Percentiles rank a stretch among this genome's conserved stretches.
Evolutionary conservation across 495 filamentous ascomycete species (phyloP).

Genomic region (Trypethelium eluteriae): DNA sequence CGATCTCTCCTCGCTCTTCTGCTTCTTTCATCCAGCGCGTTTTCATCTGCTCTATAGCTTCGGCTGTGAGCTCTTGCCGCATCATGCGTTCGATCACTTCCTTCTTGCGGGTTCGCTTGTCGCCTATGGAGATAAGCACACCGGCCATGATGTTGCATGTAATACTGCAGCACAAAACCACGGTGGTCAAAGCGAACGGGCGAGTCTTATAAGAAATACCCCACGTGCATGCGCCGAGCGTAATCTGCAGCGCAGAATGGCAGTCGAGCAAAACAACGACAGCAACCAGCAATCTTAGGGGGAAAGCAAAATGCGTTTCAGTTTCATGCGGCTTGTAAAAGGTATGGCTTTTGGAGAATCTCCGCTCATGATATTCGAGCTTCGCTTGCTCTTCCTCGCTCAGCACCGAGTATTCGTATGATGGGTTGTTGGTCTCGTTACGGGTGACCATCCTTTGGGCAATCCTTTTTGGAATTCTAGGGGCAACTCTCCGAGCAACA

Average conservation of each 20-base stretch:
- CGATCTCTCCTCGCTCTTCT: constrained; percentile 12
- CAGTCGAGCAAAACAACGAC: constrained; percentile 65
- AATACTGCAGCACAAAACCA: constrained; percentile 67
- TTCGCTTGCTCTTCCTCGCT: constrained; percentile 51
- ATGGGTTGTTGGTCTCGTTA: constrained; percentile 32
- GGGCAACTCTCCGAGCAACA: constrained; percentile 3
- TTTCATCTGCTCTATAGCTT: constrained; percentile 62
- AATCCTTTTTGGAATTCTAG: constrained; percentile 20
- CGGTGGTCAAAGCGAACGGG: constrained; percentile 60
- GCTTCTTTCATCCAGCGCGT: constrained; percentile 25
- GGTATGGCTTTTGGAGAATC: constrained; percentile 64
- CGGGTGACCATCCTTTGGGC: constrained; percentile 26
- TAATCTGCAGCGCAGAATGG: constrained; percentile 63
- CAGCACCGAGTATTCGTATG: constrained; percentile 50
- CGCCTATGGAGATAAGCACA: constrained; percentile 60
- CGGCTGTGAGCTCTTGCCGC: constrained; percentile 59
- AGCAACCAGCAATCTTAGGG: constrained; percentile 57
- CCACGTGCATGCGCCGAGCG: constrained; percentile 64
- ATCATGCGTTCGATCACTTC: constrained; percentile 65
- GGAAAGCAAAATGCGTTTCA: constrained; percentile 65
- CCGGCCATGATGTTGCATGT: constrained; percentile 61
- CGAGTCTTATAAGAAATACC: constrained; percentile 54
- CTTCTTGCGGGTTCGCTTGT: constrained; percentile 63
- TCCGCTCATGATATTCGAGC: constrained; percentile 62
- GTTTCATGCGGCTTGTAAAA: constrained; percentile 81